phyloP scores from a whole-genome alignment of 495 filamentous ascomycete genomes.

The Parmelia sp. region DNA sequence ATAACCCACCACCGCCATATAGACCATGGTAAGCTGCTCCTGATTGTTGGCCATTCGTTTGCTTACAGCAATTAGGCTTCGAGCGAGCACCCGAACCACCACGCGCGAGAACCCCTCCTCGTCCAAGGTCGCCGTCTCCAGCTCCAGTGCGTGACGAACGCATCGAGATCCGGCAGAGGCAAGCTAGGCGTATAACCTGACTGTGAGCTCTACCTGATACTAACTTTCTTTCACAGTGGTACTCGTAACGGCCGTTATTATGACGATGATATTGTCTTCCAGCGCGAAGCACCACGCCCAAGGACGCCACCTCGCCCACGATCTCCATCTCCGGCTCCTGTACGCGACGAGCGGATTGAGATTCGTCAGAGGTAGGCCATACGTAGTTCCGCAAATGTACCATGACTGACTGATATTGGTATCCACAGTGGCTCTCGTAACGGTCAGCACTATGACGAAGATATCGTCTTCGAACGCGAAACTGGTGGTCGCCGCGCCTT shows the following conservation, averaged over 20 bases:
- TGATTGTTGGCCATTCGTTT: background rate
- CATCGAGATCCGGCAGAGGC: conserved; percentile 46
- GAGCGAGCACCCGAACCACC: conserved; percentile 22
- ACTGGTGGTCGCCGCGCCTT: conserved; percentile 19
- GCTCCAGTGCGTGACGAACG: conserved; percentile 38
- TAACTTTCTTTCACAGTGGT: conserved; percentile 14
- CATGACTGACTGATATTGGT: conserved; percentile 6
- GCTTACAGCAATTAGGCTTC: conserved; percentile 17
- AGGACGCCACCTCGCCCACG: conserved; percentile 19
- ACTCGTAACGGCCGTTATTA: conserved; percentile 33
- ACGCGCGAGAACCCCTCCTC: conserved; percentile 18
- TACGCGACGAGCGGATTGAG: conserved; percentile 46
- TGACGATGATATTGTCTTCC: conserved; percentile 56
- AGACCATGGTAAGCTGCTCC: conserved; percentile 66
- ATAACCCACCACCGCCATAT: conserved; percentile 82
- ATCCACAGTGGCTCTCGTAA: conserved; percentile 22
- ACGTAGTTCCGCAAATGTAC: background rate
- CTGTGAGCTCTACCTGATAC: background rate
- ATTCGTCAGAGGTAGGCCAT: conserved; percentile 39
- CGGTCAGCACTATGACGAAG: conserved; percentile 46
- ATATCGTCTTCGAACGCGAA: conserved; percentile 54
- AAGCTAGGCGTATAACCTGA: conserved; percentile 15
- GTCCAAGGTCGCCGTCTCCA: conserved; percentile 22
- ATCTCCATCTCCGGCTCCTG: conserved; percentile 23
- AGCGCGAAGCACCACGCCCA: conserved; percentile 37